Percentiles rank a stretch among this genome's conserved stretches.
These are phyloP conservation scores for Mycena galericulata DNA, from an alignment of 768 basidiomycete species.

Conservation along the genomic window DNA sequence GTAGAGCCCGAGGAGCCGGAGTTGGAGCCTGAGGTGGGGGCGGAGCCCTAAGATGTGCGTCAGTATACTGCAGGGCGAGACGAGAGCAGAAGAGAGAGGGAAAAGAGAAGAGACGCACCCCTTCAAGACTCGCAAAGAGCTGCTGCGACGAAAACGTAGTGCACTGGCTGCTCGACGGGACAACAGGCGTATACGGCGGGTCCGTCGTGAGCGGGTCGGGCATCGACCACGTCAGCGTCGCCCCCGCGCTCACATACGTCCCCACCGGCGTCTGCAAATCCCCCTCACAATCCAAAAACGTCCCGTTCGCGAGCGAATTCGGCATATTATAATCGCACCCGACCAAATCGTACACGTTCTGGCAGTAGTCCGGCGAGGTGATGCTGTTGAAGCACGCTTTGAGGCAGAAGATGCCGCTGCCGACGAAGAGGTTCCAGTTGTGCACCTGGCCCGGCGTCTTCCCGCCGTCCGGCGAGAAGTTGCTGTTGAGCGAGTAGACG, in stretches of 20 bases:
- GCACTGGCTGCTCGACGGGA: slow-evolving; percentile 59
- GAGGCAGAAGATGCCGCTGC: slow-evolving; percentile 58
- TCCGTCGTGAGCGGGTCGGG: slow-evolving; percentile 60
- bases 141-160: slow-evolving; percentile 48
- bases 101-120: too few relatives aligned
- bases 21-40: not conserved
- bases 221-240: slow-evolving; percentile 56
- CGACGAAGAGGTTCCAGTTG: slow-evolving; percentile 55
- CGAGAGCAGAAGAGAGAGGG: too few relatives aligned
- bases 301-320: slow-evolving; percentile 52
- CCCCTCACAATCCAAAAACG: slow-evolving; percentile 60
- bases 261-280: slow-evolving; percentile 61
- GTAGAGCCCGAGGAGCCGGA: not conserved
- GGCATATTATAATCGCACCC: slow-evolving; percentile 68
- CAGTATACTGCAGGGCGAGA: not conserved
- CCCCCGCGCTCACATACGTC: slow-evolving; percentile 53
- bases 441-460: slow-evolving; percentile 18
- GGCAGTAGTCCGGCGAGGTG: slow-evolving; percentile 54
- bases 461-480: slow-evolving; percentile 20
- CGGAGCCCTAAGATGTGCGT: slow-evolving; percentile 20
- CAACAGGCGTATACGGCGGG: slow-evolving; percentile 56
- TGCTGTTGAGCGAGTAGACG: slow-evolving; percentile 25
- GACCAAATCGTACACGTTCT: slow-evolving; percentile 66
- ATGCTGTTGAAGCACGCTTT: slow-evolving; percentile 64
- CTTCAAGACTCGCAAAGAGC: slow-evolving; percentile 46